phyloP scores from a whole-genome alignment of 768 basidiomycete genomes.

The Lanmaoa rubissima region DNA sequence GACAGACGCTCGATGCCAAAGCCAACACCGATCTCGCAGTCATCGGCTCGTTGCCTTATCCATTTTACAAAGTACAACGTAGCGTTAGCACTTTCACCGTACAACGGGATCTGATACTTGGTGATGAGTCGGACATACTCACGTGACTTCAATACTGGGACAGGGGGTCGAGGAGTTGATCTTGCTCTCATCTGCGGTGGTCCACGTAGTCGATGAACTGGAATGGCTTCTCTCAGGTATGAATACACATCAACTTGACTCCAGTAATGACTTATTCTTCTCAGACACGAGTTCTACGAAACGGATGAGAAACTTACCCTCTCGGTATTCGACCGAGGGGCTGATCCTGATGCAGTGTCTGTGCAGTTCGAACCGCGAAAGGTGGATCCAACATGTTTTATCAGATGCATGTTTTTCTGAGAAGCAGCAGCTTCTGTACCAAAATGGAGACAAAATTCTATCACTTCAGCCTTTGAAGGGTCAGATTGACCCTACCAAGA shows the following conservation, averaged over 20 bases:
- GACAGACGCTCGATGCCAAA: no score
- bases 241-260: background rate
- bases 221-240: conserved; percentile 32
- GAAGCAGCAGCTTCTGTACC: conserved; percentile 37
- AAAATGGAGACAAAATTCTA: conserved; percentile 68
- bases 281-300: conserved; percentile 86
- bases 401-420: conserved; percentile 4
- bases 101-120: background rate
- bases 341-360: conserved; percentile 59
- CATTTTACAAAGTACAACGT: background rate
- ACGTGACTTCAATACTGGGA: conserved; percentile 28
- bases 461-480: conserved; percentile 79
- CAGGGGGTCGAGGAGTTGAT: conserved; percentile 1
- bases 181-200: background rate
- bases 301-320: conserved; percentile 72
- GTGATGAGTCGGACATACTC: background rate
- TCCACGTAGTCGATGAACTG: background rate
- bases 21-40: background rate
- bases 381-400: conserved; percentile 36
- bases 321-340: conserved; percentile 77
- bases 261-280: background rate
- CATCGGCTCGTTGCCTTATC: background rate
- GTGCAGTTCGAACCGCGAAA: conserved; percentile 64
- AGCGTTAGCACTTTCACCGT: background rate
- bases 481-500: conserved; percentile 64